Evolutionary conservation across 352 stramenopile species (phyloP).

Genomic region (Phytophthora sp.): DNA sequence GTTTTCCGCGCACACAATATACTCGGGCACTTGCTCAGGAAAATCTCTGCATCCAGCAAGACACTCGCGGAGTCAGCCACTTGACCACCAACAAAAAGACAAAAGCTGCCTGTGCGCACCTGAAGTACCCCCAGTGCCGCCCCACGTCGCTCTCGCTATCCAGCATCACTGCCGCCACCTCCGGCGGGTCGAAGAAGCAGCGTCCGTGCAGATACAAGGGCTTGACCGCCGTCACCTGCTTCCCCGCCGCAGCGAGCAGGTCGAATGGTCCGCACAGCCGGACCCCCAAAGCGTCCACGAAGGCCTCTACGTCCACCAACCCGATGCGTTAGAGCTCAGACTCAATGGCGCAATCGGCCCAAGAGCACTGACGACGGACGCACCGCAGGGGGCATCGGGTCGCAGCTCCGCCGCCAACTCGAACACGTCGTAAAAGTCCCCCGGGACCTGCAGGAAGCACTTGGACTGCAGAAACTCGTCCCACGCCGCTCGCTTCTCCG

Average conservation of each 20-base stretch:
- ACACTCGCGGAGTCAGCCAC: neutral
- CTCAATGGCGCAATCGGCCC: neutral
- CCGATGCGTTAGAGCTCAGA: slow-evolving; percentile 2
- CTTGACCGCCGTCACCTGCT: slow-evolving; percentile 33
- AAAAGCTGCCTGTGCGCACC: too few species aligned
- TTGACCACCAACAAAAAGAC: neutral
- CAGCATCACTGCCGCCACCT: slow-evolving; percentile 46
- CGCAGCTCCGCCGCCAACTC: slow-evolving; percentile 42
- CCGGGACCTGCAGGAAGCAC: slow-evolving; percentile 33
- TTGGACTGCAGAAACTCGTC: slow-evolving; percentile 42
- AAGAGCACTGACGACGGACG: neutral
- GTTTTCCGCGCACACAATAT: slow-evolving; percentile 42
- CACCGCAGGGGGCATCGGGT: slow-evolving; percentile 41
- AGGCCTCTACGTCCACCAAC: slow-evolving; percentile 42
- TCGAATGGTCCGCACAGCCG: slow-evolving; percentile 58
- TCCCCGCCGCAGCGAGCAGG: slow-evolving; percentile 32
- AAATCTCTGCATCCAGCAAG: slow-evolving; percentile 38
- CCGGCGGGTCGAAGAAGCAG: slow-evolving; percentile 58
- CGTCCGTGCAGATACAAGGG: slow-evolving; percentile 61
- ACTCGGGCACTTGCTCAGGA: slow-evolving; percentile 44
- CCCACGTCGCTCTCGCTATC: slow-evolving; percentile 21
- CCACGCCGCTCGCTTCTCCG: slow-evolving; percentile 32
- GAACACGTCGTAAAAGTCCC: slow-evolving; percentile 60
- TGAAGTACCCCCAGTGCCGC: slow-evolving; percentile 61
- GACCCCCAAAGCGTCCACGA: slow-evolving; percentile 47